These are phyloP conservation scores for Phaeoacremonium minimum DNA, from an alignment of 2,329 filamentous ascomycete species.

Conservation along the genomic window DNA sequence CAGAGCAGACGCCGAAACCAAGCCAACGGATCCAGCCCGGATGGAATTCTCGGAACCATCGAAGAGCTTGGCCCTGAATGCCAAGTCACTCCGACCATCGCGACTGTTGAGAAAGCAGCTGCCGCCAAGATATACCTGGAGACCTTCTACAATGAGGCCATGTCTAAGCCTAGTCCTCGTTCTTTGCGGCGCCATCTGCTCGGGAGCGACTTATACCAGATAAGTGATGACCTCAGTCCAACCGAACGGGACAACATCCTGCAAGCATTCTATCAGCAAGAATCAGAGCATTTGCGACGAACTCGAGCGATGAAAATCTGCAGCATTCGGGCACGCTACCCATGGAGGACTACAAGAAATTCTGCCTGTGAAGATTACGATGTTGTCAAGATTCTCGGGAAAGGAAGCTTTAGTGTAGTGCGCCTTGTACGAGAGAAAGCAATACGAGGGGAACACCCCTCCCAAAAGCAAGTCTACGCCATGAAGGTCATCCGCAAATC, in stretches of 20 bases:
- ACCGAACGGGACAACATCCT: slow-evolving; percentile 51
- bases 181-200: slow-evolving; percentile 57
- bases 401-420: slow-evolving; percentile 93
- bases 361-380: slow-evolving; percentile 61
- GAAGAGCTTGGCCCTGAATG: slow-evolving; percentile 24
- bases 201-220: slow-evolving; percentile 56
- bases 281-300: slow-evolving; percentile 73
- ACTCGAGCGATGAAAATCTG: slow-evolving; percentile 64
- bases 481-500: slow-evolving; percentile 98
- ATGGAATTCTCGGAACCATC: slow-evolving; percentile 24
- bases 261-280: slow-evolving; percentile 58
- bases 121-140: slow-evolving; percentile 86
- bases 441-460: slow-evolving; percentile 17
- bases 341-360: not conserved
- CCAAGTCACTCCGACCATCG: slow-evolving; percentile 25
- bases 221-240: slow-evolving; percentile 42
- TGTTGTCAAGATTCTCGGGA: slow-evolving; percentile 76
- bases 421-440: slow-evolving; percentile 70
- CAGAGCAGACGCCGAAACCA: slow-evolving; percentile 14
- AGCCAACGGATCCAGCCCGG: slow-evolving; percentile 18
- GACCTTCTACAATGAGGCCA: slow-evolving; percentile 71
- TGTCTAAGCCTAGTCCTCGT: slow-evolving; percentile 53
- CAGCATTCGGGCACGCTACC: slow-evolving; percentile 27
- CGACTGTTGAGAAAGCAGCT: slow-evolving; percentile 72
- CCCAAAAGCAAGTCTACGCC: slow-evolving; percentile 66